Base-by-base conservation (phyloP, 2,329 filamentous ascomycete genomes). In the Exophiala calicioides region DNA sequence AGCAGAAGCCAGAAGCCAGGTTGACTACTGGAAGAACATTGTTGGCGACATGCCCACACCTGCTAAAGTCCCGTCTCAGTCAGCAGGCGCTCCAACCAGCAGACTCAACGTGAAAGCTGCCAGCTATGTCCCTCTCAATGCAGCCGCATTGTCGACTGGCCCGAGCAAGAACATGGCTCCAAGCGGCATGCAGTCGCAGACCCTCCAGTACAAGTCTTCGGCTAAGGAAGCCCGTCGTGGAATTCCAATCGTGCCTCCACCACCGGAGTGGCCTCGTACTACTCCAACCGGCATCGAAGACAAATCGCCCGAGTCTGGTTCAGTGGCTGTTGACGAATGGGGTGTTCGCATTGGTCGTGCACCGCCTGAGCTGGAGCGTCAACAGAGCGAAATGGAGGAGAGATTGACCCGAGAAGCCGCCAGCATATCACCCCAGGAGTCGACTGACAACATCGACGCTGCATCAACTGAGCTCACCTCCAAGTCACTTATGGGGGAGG, bases 161-260 rank as follows among this genome's bases (percentile, higher is more conserved):
- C 19, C 20, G 27, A 41, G 33, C 10, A 20, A n/a, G 15, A 26
- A 23, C 16, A 12, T 35, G 10, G 24, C 36, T 4, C 16, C 27
- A 12, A 40, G 36, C 13, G 29, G 30, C 34, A 37, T 30, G 24
- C 20, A 18, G 2, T 23, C 24, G 10, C 30, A 35, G 21, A 7
- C 10, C 18, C 9, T n/a, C 16, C 23, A 36, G 19, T 41, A 40
- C 6, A 36, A 47, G 13, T 26, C 21, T 20, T 32, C 34, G 8
- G 26, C 38, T 31, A 47, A 46, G 32, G 43, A 35, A 24, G 36
- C 36, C 20, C 42, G 31, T 33, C 44, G 39, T 32, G 34, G 41
- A 4, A 59, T 59, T 41, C 57, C 57, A 15, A 59, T 59, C 26
- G 49, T 58, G n/a, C 45, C 53, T 20, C 57, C 55, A 38, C 55